Conservation (phyloP, 2,329 filamentous ascomycete species). For the Colletotrichum costaricense region DNA sequence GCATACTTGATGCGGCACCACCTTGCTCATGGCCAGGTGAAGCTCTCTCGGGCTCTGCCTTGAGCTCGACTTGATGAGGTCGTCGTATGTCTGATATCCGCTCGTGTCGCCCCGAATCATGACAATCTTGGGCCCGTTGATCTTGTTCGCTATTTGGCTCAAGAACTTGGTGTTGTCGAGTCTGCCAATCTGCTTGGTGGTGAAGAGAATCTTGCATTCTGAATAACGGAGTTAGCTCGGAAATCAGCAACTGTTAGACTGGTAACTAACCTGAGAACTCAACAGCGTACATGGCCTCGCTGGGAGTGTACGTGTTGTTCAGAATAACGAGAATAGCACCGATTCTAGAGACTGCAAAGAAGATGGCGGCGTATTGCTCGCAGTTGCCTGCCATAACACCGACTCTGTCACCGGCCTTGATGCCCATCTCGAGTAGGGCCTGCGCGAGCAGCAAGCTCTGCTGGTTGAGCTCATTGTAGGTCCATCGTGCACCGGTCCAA, state of each 20-base stretch:
- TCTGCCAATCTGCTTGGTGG: conserved; percentile 75
- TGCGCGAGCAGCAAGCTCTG: conserved; percentile 72
- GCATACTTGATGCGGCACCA: conserved; percentile 75
- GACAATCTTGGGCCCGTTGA: conserved; percentile 62
- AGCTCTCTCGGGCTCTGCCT: conserved; percentile 61
- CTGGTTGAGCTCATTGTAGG: conserved; percentile 72
- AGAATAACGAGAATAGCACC: conserved; percentile 79
- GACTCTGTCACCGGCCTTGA: conserved; percentile 75
- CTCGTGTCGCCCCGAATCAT: conserved; percentile 68
- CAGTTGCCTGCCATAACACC: conserved; percentile 84
- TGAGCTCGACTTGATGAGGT: conserved; percentile 65
- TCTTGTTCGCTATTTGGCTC: conserved; percentile 58
- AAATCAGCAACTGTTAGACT: not conserved
- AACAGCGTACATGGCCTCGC: conserved; percentile 77
- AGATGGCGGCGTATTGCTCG: conserved; percentile 82
- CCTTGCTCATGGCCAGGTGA: conserved; percentile 62
- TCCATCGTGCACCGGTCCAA: conserved; percentile 82
- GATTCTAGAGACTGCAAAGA: conserved; percentile 77
- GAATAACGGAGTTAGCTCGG: conserved; percentile 16
- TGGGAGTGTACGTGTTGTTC: conserved; percentile 84
- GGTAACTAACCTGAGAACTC: conserved; percentile 70
- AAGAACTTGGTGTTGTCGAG: conserved; percentile 73
- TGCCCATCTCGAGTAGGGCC: conserved; percentile 74
- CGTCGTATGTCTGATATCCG: conserved; percentile 69
- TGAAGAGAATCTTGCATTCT: conserved; percentile 81